These are phyloP conservation scores for Sonneratia caseolaris DNA, from an alignment of 345 rosid species.

Conservation along the genomic window DNA sequence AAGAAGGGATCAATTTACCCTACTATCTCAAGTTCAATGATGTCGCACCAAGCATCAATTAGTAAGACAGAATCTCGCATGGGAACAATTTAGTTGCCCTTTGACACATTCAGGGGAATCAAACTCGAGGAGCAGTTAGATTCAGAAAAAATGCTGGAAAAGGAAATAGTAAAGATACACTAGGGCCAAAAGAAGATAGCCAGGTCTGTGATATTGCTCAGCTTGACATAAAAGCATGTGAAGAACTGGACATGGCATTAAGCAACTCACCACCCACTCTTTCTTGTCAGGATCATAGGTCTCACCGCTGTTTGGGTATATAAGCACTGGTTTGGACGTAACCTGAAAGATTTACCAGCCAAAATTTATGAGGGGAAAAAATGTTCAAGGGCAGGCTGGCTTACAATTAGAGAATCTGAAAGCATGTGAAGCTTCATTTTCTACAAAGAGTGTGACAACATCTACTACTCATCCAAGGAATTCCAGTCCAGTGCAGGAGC, in stretches of 20 bases:
- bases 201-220: neutral
- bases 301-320: conserved; percentile 89
- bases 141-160: too few relatives aligned
- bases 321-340: conserved; percentile 52
- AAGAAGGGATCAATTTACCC: too few relatives aligned
- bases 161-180: too few relatives aligned
- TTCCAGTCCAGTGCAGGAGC: neutral
- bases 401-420: too few relatives aligned
- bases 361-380: neutral
- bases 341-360: conserved; percentile 25
- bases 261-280: conserved; percentile 63
- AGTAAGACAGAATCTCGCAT: too few relatives aligned
- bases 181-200: too few relatives aligned
- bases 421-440: too few relatives aligned
- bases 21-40: neutral
- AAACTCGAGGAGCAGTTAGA: too few relatives aligned
- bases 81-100: too few relatives aligned
- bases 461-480: neutral
- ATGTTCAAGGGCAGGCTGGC: neutral
- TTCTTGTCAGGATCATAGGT: conserved; percentile 51
- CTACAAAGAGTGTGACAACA: too few relatives aligned
- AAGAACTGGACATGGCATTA: neutral
- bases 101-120: too few relatives aligned
- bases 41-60: neutral
- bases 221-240: neutral